Evolutionary conservation across 441 rosid species (phyloP), one percentile per base, ranked within the genome.

Genomic region (Aquilaria agallochum): DNA sequence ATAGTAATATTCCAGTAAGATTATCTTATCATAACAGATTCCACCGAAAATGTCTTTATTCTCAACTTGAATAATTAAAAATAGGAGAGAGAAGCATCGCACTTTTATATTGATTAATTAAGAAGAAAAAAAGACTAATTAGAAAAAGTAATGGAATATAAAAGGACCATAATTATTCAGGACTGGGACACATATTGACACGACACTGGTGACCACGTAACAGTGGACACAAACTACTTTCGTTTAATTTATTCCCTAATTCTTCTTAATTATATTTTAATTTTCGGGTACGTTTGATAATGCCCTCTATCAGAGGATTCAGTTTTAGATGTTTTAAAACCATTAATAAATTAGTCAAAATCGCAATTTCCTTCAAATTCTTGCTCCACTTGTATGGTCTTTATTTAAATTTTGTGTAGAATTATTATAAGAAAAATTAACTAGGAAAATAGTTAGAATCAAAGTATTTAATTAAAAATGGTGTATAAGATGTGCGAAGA

Each of bases 141-240:
- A 59, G 3, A 47, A 31, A 45, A 0, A 5, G 7, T 27, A 2
- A 12, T 0, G 27, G 31, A 9, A 5, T 0, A 9, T 32, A 32
- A 11, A 3, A 14, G 32, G 36, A 62, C 31, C 31, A 53, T 52
- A 31, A 62, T 30, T 14, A 61, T 34, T 51, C 1, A 58, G 14
- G 20, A 53, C 1, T 6, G 11, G 30, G 11, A 9, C 6, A 14
- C 9, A 14, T 11, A 62, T 40, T 50, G 78, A 62, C 47, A 62
- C 53, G 75, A 71, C 72, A 71, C 70, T 67, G 45, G 27, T 64
- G 59, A 67, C 55, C 53, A 40, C 57, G 40, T 9, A 64, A 31
- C 56, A 52, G 56, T 46, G 4, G 11, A 15, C 30, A 15, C 34
- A 57, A 57, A 20, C 10, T n/a, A 42, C 32, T 11, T 56, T 51